A percentile compares a stretch with the other conserved stretches of the same genome.
These are phyloP conservation scores for Microcyclospora tardicrescens DNA, from an alignment of 2,329 filamentous ascomycete genomes.

Conservation along the genomic window DNA sequence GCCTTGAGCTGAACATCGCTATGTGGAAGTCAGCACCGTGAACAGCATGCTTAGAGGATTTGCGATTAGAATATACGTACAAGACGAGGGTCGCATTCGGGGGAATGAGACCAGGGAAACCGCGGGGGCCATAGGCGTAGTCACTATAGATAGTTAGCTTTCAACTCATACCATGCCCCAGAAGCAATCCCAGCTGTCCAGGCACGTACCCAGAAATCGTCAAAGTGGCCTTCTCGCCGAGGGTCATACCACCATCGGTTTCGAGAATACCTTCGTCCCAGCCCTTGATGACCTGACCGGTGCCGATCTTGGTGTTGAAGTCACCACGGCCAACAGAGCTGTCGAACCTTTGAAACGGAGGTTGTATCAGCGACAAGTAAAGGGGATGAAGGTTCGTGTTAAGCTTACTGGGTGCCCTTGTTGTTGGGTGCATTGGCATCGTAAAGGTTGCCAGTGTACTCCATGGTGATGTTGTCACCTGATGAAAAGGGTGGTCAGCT, in stretches of 20 bases:
- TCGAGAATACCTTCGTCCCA: constrained; percentile 55
- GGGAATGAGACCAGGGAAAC: constrained; percentile 68
- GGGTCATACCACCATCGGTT: constrained; percentile 52
- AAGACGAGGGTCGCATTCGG: constrained; percentile 65
- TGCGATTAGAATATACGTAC: constrained; percentile 41
- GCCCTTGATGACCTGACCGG: constrained; percentile 51
- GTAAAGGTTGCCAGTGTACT: constrained; percentile 83
- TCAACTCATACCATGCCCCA: not conserved
- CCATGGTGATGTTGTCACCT: constrained; percentile 61
- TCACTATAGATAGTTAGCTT: constrained; percentile 33
- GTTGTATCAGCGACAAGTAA: not conserved
- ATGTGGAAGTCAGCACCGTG: constrained; percentile 4
- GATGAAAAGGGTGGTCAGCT: too few species aligned
- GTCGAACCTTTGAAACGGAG: constrained; percentile 61
- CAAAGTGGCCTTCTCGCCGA: constrained; percentile 80
- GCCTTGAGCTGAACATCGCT: constrained; percentile 59
- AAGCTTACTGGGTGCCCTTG: constrained; percentile 57
- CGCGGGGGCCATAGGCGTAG: constrained; percentile 51
- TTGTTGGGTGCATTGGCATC: constrained; percentile 47
- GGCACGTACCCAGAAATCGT: constrained; percentile 61
- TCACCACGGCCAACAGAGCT: constrained; percentile 65
- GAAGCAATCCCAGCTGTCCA: not conserved
- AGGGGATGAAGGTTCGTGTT: not conserved
- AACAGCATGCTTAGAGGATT: constrained; percentile 2
- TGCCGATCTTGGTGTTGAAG: constrained; percentile 67